Evolutionary conservation across 1,139 yeast species (phyloP).

Genomic region (Candida gigantensis): DNA sequence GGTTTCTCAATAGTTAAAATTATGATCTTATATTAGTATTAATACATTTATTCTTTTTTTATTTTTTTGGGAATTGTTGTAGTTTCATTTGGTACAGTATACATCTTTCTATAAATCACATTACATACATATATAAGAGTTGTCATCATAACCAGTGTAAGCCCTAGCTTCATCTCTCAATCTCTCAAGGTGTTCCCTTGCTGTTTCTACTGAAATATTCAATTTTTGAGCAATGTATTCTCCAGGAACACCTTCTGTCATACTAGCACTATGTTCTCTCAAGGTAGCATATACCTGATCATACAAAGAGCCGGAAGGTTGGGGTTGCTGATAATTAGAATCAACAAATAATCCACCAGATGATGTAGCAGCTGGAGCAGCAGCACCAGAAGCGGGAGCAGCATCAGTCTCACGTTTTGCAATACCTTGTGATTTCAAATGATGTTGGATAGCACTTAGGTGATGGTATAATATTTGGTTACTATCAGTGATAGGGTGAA

Average conservation of each 20-base stretch:
- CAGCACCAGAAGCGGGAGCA: background rate
- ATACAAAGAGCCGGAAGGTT: slow-evolving; percentile 26
- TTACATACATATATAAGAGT: slow-evolving; percentile 54
- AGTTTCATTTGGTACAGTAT: no score
- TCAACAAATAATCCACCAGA: slow-evolving; percentile 44
- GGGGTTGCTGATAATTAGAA: slow-evolving; percentile 12
- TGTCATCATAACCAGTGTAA: slow-evolving; percentile 68
- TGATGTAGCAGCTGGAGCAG: slow-evolving; percentile 2
- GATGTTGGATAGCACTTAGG: slow-evolving; percentile 68
- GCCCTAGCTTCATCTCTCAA: slow-evolving; percentile 66
- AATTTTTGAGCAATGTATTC: slow-evolving; percentile 59
- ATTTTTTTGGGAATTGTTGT: background rate
- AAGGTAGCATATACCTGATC: slow-evolving; percentile 53
- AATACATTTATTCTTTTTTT: background rate
- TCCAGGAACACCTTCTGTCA: slow-evolving; percentile 75
- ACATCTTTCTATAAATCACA: no score
- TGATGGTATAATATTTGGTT: slow-evolving; percentile 79
- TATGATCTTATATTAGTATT: no score
- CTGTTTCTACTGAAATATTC: slow-evolving; percentile 50
- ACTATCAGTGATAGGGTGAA: slow-evolving; percentile 63
- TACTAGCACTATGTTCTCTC: slow-evolving; percentile 51
- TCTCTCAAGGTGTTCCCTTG: slow-evolving; percentile 47
- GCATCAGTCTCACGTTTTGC: slow-evolving; percentile 8
- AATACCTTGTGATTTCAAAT: slow-evolving; percentile 53
- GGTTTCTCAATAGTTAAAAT: no score